Conservation (phyloP, 306 rosid genomes). For the Vigna mungo region DNA sequence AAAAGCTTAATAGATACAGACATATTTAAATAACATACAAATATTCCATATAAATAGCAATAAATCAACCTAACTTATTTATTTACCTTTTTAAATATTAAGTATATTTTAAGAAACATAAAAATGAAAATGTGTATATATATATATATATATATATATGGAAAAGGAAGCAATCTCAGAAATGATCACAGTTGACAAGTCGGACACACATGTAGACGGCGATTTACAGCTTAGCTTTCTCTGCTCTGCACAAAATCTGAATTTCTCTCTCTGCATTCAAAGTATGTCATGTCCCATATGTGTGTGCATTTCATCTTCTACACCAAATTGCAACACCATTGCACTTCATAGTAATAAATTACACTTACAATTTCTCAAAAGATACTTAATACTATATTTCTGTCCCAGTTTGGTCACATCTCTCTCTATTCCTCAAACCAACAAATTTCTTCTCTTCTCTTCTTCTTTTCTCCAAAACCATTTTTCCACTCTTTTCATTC, state of each 20-base stretch:
- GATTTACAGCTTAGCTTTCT: conserved; percentile 3
- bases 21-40: too few relatives aligned
- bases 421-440: conserved; percentile 37
- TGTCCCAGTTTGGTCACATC: conserved; percentile 19
- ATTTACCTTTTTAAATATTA: too few relatives aligned
- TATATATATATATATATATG: too few relatives aligned
- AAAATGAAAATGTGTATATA: too few relatives aligned
- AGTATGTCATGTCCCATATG: conserved; percentile 17
- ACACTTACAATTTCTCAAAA: not conserved
- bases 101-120: too few relatives aligned
- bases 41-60: too few relatives aligned
- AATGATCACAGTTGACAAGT: not conserved
- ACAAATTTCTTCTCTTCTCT: conserved; percentile 18
- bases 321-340: not conserved
- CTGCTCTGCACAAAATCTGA: conserved; percentile 1
- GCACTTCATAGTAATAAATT: not conserved
- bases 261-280: not conserved
- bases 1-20: too few relatives aligned
- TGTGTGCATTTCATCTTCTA: not conserved
- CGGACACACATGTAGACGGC: conserved; percentile 1
- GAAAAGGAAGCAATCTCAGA: not conserved
- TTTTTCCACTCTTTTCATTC: conserved; percentile 15
- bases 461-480: conserved; percentile 29
- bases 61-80: too few relatives aligned
- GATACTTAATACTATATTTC: not conserved